These are phyloP conservation scores for Rhynchospora breviuscula DNA, from an alignment of 176 grass and related monocot genomes.

Conservation along the genomic window DNA sequence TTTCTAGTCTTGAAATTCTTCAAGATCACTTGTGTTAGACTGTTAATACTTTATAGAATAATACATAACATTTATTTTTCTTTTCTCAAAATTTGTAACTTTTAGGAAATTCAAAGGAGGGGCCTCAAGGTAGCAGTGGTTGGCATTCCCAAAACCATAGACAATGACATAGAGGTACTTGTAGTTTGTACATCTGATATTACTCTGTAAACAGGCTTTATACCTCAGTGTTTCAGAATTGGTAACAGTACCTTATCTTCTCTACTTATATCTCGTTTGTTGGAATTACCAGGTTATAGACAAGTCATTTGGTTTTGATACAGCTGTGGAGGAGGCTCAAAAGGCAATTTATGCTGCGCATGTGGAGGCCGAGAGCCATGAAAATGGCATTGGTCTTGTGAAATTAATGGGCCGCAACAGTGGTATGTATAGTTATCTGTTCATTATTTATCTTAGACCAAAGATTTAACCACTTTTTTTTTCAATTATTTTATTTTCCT, in stretches of 20 bases:
- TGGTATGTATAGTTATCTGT: constrained; percentile 43
- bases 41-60: background rate
- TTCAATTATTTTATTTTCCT: background rate
- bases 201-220: background rate
- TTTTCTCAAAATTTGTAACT: constrained; percentile 7
- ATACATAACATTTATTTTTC: background rate
- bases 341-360: constrained; percentile 87
- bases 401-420: constrained; percentile 97
- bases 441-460: background rate
- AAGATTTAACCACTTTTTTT: background rate
- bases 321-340: constrained; percentile 90
- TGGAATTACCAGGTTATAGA: constrained; percentile 62
- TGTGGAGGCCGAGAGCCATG: constrained; percentile 88
- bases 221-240: background rate
- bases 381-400: constrained; percentile 91
- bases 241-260: constrained; percentile 16
- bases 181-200: background rate
- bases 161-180: constrained; percentile 96
- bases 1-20: constrained; percentile 17
- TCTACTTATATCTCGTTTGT: background rate
- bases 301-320: constrained; percentile 98
- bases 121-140: constrained; percentile 69
- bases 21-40: background rate
- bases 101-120: constrained; percentile 74
- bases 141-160: constrained; percentile 93